Evolutionary conservation across 225 moss, liverwort and hornwort species (phyloP).

Genomic region (Sphagnum contortum): DNA sequence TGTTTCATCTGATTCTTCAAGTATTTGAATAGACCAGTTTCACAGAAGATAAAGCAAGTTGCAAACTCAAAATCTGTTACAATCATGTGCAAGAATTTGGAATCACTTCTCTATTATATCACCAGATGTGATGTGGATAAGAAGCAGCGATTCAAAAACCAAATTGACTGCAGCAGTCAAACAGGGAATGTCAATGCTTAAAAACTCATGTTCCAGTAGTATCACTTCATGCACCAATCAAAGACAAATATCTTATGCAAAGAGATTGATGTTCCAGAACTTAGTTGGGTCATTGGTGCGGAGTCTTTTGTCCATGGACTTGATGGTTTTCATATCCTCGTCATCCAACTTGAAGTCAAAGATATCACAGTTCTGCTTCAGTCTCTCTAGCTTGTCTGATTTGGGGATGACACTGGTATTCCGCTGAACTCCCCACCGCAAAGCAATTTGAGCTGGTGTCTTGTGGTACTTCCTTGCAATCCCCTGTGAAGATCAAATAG

Average conservation of each 20-base stretch:
- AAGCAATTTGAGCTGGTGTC: slow-evolving; percentile 63
- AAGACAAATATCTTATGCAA: slow-evolving; percentile 11
- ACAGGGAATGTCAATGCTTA: too few relatives aligned
- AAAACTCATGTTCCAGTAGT: too few relatives aligned
- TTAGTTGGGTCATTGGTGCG: slow-evolving; percentile 57
- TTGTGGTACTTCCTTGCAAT: slow-evolving; percentile 67
- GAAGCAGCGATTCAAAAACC: too few relatives aligned
- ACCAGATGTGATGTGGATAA: too few relatives aligned
- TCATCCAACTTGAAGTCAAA: slow-evolving; percentile 52
- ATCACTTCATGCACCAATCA: too few relatives aligned
- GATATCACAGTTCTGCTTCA: slow-evolving; percentile 60
- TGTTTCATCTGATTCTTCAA: too few relatives aligned
- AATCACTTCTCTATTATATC: too few relatives aligned
- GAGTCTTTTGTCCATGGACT: slow-evolving; percentile 44
- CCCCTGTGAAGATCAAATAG: slow-evolving; percentile 12
- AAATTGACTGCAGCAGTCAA: too few relatives aligned
- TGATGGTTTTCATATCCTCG: slow-evolving; percentile 50
- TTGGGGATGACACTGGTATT: slow-evolving; percentile 75
- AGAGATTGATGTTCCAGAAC: slow-evolving; percentile 75
- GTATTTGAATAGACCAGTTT: too few relatives aligned
- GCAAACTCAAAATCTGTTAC: too few relatives aligned
- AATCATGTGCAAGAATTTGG: too few relatives aligned
- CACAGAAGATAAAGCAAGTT: too few relatives aligned
- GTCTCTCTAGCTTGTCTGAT: slow-evolving; percentile 56
- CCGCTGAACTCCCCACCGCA: slow-evolving; percentile 82